Base-by-base conservation (phyloP, 345 rosid genomes). In the Heritiera fomes region DNA sequence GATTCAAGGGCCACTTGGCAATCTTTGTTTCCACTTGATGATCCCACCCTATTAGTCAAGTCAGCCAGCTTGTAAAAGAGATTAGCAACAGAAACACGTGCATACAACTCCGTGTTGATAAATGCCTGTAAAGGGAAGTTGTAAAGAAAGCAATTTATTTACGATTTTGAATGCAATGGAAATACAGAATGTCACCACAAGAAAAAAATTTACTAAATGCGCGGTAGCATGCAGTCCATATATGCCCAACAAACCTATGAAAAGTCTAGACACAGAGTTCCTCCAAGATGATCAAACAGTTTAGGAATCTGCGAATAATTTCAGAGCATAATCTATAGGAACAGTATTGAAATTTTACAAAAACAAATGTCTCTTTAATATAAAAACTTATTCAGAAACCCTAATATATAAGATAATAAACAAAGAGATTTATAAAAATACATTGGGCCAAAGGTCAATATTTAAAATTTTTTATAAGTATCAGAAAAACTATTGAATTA, bases 101-200 rank as follows among this genome's bases (percentile, higher is more conserved):
- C 97, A 87, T 88, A 95, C 80, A 95, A 85, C 87, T 95, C 99
- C 46, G 96, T 93, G 87, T 93, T 95, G 85, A 91, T 88, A 86
- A 90, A 93, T 72, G 87, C 90, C 98, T 95, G 85, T 73, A 53
- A 75, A 70, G 41, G 84, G 41, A 80, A 76, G 71, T 28, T 79
- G 80, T 53, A 49, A 47, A 40, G 8, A 43, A 80, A 15, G 66
- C 58, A 84, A 30, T 49, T 8, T 40, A 70, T 18, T 60, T 47
- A 78, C 11, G 8, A 50, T 20, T 68, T 41, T 66, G 49, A 32
- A 20, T 20, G 32, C 45, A 50, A 59, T 34, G 38, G 69, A 75
- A 23, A 61, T 75, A 28, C 18, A 38, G 76, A 73, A 56, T 15
- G 58, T 20, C 65, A 58, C 8, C 64, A 40, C 1, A n/a, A 34